Evolutionary conservation across 1,284 basidiomycete genomes (phyloP).

Genomic region (Hemileia vastatrix): DNA sequence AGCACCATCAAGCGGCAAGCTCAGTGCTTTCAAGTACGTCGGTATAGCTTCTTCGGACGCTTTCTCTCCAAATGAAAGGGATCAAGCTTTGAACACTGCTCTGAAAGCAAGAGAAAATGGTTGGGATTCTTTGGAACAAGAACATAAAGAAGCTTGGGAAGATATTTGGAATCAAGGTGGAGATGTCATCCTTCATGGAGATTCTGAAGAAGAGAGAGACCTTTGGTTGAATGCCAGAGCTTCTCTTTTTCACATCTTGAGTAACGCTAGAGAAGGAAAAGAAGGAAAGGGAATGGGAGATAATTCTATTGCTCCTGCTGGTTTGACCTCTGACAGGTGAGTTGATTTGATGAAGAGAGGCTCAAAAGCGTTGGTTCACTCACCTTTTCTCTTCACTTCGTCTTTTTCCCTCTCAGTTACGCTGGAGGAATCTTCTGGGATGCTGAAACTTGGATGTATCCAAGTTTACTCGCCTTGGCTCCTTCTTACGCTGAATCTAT

Average conservation of each 20-base stretch:
- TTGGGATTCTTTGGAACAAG: slow-evolving; percentile 22
- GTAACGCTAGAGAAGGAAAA: slow-evolving; percentile 29
- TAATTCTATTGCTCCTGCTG: slow-evolving; percentile 36
- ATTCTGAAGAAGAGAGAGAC: slow-evolving; percentile 22
- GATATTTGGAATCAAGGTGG: slow-evolving; percentile 26
- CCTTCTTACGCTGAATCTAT: slow-evolving; percentile 32
- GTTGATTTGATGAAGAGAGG: slow-evolving; percentile 7
- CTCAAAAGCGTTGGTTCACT: slow-evolving; percentile 1
- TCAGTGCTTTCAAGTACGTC: slow-evolving; percentile 32
- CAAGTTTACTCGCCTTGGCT: slow-evolving; percentile 28
- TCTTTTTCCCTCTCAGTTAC: slow-evolving; percentile 16
- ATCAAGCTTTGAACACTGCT: slow-evolving; percentile 26
- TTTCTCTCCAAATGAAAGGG: slow-evolving; percentile 25
- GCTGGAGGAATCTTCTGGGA: slow-evolving; percentile 33
- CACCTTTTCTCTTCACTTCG: no score
- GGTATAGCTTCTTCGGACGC: slow-evolving; percentile 39
- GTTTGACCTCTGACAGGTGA: slow-evolving; percentile 31
- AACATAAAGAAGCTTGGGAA: slow-evolving; percentile 28
- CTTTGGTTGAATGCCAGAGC: slow-evolving; percentile 30
- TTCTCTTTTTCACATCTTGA: slow-evolving; percentile 31
- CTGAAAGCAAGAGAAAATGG: slow-evolving; percentile 25
- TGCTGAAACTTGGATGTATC: slow-evolving; percentile 34
- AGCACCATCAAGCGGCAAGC: slow-evolving; percentile 19
- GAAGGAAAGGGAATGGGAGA: slow-evolving; percentile 31
- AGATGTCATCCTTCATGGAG: slow-evolving; percentile 32